A percentile compares a stretch with the other conserved stretches of the same genome.
These are phyloP conservation scores for Austroboletus eburneus DNA, from an alignment of 768 basidiomycete species.

Conservation along the genomic window DNA sequence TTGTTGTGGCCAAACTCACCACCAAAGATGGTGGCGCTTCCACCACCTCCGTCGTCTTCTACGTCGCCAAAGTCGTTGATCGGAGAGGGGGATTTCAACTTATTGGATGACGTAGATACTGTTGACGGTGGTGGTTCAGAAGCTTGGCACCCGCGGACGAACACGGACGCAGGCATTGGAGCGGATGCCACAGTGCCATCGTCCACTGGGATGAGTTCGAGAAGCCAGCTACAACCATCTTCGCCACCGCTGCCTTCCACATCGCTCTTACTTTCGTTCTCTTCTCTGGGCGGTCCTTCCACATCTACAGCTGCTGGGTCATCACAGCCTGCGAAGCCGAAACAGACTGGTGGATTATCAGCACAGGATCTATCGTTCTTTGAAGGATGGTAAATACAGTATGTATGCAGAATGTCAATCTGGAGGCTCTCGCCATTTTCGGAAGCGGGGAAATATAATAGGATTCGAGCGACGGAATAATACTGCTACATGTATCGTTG, in stretches of 20 bases:
- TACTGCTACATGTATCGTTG: not conserved
- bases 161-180: not conserved
- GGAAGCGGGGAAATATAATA: not conserved
- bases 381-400: constrained; percentile 64
- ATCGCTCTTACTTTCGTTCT: constrained; percentile 19
- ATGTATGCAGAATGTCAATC: not conserved
- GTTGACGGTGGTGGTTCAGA: not conserved
- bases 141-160: not conserved
- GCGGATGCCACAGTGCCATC: not conserved
- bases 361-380: constrained; percentile 88
- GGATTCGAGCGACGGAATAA: not conserved
- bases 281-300: constrained; percentile 10
- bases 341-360: constrained; percentile 54
- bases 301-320: constrained; percentile 7
- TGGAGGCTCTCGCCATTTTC: not conserved
- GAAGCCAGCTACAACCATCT: constrained; percentile 15
- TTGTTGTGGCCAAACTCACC: constrained; percentile 36
- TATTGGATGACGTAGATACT: constrained; percentile 13
- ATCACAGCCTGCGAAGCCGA: constrained; percentile 16
- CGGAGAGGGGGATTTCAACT: constrained; percentile 11
- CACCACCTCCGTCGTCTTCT: constrained; percentile 22
- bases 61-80: constrained; percentile 1
- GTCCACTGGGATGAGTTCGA: not conserved
- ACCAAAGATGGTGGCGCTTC: constrained; percentile 27
- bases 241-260: constrained; percentile 8